phyloP scores from a whole-genome alignment of 208 protist genomes.

The Trypanosoma lewisi region DNA sequence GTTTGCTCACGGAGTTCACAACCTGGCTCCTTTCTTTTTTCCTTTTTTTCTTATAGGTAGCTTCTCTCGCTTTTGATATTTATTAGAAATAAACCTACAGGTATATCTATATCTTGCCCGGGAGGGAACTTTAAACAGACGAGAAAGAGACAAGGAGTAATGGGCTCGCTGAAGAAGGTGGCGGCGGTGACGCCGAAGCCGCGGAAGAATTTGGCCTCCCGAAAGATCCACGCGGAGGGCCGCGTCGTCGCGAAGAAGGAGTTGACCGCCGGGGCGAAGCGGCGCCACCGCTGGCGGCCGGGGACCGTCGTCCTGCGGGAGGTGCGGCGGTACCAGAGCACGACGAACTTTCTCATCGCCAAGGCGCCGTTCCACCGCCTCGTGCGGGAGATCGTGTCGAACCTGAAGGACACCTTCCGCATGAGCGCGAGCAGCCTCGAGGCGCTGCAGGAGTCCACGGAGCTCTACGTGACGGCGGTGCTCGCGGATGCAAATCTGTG shows the following conservation, averaged over 20 bases:
- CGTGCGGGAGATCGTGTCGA: slow-evolving; percentile 98
- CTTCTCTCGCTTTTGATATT: no score
- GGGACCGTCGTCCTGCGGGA: slow-evolving; percentile 99
- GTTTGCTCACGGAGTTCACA: no score
- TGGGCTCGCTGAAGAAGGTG: slow-evolving; percentile 49
- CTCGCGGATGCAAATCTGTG: slow-evolving; percentile 96
- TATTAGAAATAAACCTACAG: no score
- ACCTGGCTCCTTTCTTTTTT: no score
- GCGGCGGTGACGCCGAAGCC: slow-evolving; percentile 27
- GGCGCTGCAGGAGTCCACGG: slow-evolving; percentile 97
- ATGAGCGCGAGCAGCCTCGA: slow-evolving; percentile 69
- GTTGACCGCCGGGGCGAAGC: slow-evolving; percentile 84
- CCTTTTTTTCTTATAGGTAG: no score
- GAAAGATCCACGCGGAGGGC: slow-evolving; percentile 70
- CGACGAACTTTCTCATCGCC: slow-evolving; percentile 98
- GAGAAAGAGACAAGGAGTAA: no score
- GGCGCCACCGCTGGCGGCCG: slow-evolving; percentile 97
- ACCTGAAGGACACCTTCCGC: slow-evolving; percentile 88
- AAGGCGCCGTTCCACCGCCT: slow-evolving; percentile 99
- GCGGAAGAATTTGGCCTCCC: slow-evolving; percentile 73
- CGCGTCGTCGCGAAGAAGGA: slow-evolving; percentile 75
- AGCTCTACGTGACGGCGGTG: slow-evolving; percentile 93
- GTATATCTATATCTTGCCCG: no score
- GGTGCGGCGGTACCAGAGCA: slow-evolving; percentile 98
- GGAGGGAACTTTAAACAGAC: no score